Percentiles rank a stretch among this genome's conserved stretches.
These are phyloP conservation scores for Cunninghamia lanceolata DNA, from an alignment of 75 land plant species.

Conservation along the genomic window DNA sequence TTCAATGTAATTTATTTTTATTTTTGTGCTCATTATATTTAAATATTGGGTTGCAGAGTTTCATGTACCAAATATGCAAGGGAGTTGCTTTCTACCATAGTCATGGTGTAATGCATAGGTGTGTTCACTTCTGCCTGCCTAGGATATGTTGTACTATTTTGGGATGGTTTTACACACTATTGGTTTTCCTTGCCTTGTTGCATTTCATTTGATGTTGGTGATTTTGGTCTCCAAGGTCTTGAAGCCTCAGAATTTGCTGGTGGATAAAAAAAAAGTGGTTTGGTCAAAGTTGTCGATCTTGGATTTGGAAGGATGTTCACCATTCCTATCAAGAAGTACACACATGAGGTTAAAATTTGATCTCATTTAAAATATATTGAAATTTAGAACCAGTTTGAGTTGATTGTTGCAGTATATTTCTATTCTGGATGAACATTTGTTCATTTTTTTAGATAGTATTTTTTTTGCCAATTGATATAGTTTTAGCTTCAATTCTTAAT, in stretches of 20 bases:
- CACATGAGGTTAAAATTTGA: conserved; percentile 70
- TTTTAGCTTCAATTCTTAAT: no score
- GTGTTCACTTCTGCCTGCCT: not conserved
- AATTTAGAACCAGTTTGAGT: no score
- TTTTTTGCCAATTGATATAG: no score
- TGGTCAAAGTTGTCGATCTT: conserved; percentile 84
- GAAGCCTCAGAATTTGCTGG: conserved; percentile 91
- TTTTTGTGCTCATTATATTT: not conserved
- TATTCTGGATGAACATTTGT: no score
- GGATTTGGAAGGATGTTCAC: conserved; percentile 66
- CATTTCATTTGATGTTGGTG: no score
- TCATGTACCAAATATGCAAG: conserved; percentile 57
- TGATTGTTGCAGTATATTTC: no score
- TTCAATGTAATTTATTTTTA: no score
- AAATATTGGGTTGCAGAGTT: conserved; percentile 25
- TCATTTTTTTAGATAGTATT: no score
- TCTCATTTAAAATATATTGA: no score
- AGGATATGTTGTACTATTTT: no score
- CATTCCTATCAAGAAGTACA: conserved; percentile 68
- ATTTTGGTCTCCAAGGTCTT: conserved; percentile 50
- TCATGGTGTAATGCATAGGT: conserved; percentile 91
- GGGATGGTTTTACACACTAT: not conserved
- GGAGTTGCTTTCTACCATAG: conserved; percentile 86
- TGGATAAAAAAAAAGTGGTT: conserved; percentile 69
- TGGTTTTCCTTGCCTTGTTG: not conserved